Percentiles rank a stretch among this genome's conserved stretches.
Evolutionary conservation across 2,329 filamentous ascomycete genomes (phyloP).

Genomic region (Gaeumannomyces tritici): DNA sequence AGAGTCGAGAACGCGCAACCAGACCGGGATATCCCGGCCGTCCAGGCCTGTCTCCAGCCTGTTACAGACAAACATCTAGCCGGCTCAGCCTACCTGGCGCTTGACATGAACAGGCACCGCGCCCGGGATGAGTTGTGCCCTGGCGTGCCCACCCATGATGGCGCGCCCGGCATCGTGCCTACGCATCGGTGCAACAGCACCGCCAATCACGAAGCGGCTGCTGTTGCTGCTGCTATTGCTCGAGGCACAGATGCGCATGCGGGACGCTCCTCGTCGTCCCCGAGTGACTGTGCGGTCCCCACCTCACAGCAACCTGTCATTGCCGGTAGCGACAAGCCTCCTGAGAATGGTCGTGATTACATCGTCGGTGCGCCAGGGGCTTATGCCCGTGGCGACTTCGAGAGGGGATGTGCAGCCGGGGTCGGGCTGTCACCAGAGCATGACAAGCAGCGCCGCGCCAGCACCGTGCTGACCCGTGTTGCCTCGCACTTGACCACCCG

Average conservation of each 20-base stretch:
- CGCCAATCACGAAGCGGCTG: not conserved
- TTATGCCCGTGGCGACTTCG: not conserved
- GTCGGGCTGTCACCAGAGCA: not conserved
- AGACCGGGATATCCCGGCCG: not conserved
- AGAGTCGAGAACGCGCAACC: too few relatives aligned
- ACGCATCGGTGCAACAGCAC: not conserved
- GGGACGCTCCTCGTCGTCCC: not conserved
- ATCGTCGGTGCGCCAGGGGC: not conserved
- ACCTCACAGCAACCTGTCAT: not conserved
- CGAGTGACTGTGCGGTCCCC: not conserved
- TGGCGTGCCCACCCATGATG: too few relatives aligned
- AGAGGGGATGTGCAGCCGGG: not conserved
- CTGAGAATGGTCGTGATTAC: not conserved
- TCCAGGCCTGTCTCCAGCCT: not conserved
- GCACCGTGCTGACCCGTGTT: slow-evolving; percentile 9
- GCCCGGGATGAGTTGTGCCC: not conserved
- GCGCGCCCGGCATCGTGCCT: not conserved
- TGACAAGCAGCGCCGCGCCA: not conserved
- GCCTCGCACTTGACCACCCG: slow-evolving; percentile 24
- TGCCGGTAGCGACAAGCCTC: not conserved
- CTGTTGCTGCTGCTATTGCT: not conserved
- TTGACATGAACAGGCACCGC: not conserved
- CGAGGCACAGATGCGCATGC: not conserved
- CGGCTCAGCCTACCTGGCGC: not conserved
- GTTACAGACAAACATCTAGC: not conserved